Base-by-base conservation (phyloP, 768 basidiomycete genomes). In the Panaeolus papilionaceus region DNA sequence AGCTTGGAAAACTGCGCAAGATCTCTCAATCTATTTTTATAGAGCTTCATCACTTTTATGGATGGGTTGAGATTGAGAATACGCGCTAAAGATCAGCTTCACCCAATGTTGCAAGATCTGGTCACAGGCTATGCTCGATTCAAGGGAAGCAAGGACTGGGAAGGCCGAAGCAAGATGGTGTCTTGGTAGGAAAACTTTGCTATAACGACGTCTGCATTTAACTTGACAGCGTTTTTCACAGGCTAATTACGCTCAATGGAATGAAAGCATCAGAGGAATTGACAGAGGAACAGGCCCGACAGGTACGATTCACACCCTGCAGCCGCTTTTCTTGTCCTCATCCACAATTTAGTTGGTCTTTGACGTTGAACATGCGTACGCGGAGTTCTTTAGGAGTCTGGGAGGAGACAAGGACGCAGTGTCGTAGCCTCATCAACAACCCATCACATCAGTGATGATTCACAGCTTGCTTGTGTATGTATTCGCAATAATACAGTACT, bases 41-140 rank as follows among this genome's bases (percentile, higher is more conserved):
- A 98, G 95, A 92, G 90, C 76, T 99, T 99, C 70, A 99, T 99
- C 71, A 99, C 97, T 0, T 96, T 99, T 71, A 98, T 99, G 94
- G 98, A 99, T 72, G 97, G 96, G 0, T 84, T 99, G 33, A 96
- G 96, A 75, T 84, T 99, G 62, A 89, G 92, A 10, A 81, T 98
- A 72, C 88, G 95, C n/a, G 97, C 98, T 3, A 99, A 98, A 76
- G 98, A 99, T 74, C 95, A 98, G 73, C 84, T 99, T 2, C 96
- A 99, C 76, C 96, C 96, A 0, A 89, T 98, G 68, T 77, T 99
- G 51, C 95, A 97, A 70, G 98, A 97, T 71, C 88, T 99, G n/a
- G 95, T 98, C 71, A 93, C 92, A 1, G 91, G 94, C 6, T 98
- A 96, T 75, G 93, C 96, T 5, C 85, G 94, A 61, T 98, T 99